A percentile compares a stretch with the other conserved stretches of the same genome.
Evolutionary conservation across 805 yeast species (phyloP).

Genomic region (Saturnispora besseyi): DNA sequence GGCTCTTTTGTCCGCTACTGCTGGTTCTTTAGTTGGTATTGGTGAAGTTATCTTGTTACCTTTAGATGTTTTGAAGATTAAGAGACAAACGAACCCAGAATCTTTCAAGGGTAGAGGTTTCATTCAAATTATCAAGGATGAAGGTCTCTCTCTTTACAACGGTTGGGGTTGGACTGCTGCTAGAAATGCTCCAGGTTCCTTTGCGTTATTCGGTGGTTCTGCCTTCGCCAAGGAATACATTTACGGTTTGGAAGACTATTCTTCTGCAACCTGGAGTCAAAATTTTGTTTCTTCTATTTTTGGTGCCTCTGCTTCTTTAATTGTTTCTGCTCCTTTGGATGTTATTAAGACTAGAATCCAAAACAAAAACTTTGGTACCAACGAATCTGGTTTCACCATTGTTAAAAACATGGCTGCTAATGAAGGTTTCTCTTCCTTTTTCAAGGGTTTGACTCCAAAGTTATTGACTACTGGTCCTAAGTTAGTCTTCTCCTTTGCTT

Average conservation of each 20-base stretch:
- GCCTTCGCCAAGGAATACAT: conserved; percentile 98
- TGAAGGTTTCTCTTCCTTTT: conserved; percentile 85
- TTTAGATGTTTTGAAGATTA: conserved; percentile 91
- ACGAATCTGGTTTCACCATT: conserved; percentile 88
- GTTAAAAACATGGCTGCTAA: conserved; percentile 86
- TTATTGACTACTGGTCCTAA: conserved; percentile 97
- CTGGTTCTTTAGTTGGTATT: conserved; percentile 94
- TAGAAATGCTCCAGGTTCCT: conserved; percentile 98
- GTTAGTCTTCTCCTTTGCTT: conserved; percentile 93
- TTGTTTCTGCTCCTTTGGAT: conserved; percentile 95
- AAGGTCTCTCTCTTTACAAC: conserved; percentile 87
- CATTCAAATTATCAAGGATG: conserved; percentile 74
- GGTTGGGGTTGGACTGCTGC: conserved; percentile 99
- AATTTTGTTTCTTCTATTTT: conserved; percentile 90
- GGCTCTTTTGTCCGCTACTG: conserved; percentile 94
- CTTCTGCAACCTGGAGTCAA: conserved; percentile 89
- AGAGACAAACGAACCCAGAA: conserved; percentile 99
- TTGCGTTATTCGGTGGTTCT: conserved; percentile 95
- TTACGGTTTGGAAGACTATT: conserved; percentile 76
- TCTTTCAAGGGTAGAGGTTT: conserved; percentile 98
- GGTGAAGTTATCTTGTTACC: conserved; percentile 96
- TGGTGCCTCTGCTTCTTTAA: conserved; percentile 95
- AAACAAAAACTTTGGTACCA: conserved; percentile 90
- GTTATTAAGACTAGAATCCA: conserved; percentile 98
- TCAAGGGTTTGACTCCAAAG: conserved; percentile 95